A percentile compares a stretch with the other conserved stretches of the same genome.
These are phyloP conservation scores for Tetrapisispora arboricola DNA, from an alignment of 805 yeast species.

Conservation along the genomic window DNA sequence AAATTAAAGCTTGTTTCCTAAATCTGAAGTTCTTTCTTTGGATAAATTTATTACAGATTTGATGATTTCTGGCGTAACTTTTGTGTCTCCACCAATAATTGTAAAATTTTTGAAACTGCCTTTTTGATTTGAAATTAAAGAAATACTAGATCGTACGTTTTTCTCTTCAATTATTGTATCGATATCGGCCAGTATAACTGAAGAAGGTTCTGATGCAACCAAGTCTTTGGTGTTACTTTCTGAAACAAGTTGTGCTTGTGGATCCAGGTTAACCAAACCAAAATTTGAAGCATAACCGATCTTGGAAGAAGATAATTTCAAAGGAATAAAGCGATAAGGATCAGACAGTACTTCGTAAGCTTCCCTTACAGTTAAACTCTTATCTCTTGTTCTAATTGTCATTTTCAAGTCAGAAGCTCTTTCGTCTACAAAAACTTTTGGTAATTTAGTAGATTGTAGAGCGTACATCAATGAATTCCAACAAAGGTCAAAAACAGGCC, in stretches of 20 bases:
- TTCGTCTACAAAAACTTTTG: conserved; percentile 60
- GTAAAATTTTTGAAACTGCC: conserved; percentile 35
- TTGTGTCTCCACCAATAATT: conserved; percentile 40
- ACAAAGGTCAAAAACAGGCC: conserved; percentile 70
- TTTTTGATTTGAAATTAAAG: conserved; percentile 27
- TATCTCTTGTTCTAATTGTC: conserved; percentile 43
- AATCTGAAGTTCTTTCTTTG: conserved; percentile 35
- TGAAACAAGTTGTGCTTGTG: conserved; percentile 25
- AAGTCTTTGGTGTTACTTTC: conserved; percentile 23
- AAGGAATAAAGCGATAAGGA: conserved; percentile 28
- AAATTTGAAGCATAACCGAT: conserved; percentile 41
- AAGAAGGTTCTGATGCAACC: conserved; percentile 23
- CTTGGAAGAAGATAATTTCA: conserved; percentile 32
- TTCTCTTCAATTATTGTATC: conserved; percentile 81
- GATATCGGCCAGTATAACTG: conserved; percentile 55
- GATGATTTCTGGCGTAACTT: conserved; percentile 38
- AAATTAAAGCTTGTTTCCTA: conserved; percentile 6
- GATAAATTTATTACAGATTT: conserved; percentile 40
- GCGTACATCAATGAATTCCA: conserved; percentile 63
- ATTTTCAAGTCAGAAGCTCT: conserved; percentile 42
- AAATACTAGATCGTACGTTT: conserved; percentile 44
- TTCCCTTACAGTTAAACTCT: conserved; percentile 37
- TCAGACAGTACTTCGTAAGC: conserved; percentile 52
- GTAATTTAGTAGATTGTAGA: conserved; percentile 48
- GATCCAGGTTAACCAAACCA: conserved; percentile 44